Percentiles rank a stretch among this genome's conserved stretches.
These are phyloP conservation scores for Cladophialophora yegresii DNA, from an alignment of 2,329 filamentous ascomycete genomes.

Conservation along the genomic window DNA sequence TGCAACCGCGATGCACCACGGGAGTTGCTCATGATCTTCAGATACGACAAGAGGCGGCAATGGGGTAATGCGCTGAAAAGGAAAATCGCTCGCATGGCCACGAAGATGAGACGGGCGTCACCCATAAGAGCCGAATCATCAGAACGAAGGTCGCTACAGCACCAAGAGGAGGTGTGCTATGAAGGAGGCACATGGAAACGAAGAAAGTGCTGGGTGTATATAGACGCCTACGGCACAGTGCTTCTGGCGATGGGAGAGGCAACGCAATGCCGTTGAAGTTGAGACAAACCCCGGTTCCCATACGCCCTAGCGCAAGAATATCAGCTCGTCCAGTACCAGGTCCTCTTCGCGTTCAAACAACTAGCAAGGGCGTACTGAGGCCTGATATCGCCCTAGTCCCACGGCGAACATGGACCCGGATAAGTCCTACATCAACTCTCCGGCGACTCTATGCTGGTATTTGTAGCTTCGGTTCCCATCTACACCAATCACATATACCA, in stretches of 20 bases:
- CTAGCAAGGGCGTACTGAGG: background rate
- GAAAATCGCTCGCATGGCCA: slow-evolving; percentile 1
- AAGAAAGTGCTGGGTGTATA: background rate
- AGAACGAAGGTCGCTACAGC: background rate
- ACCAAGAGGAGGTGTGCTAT: background rate
- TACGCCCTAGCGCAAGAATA: background rate
- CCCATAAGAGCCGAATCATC: background rate
- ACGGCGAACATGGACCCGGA: background rate
- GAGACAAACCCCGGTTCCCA: background rate
- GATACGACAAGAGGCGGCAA: background rate
- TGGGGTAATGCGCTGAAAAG: background rate
- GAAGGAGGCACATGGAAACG: background rate
- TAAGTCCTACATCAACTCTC: background rate
- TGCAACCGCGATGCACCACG: slow-evolving; percentile 46
- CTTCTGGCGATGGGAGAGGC: background rate
- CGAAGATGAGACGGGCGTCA: background rate
- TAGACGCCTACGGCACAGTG: background rate
- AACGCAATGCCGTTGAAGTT: background rate
- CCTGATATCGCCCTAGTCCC: background rate
- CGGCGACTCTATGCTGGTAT: background rate
- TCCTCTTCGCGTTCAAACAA: background rate
- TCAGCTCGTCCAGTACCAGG: background rate
- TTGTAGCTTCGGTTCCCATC: background rate
- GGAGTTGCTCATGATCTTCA: slow-evolving; percentile 26
- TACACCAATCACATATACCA: background rate